phyloP scores from a whole-genome alignment of 2,329 filamentous ascomycete genomes.

The Massarina eburnea region DNA sequence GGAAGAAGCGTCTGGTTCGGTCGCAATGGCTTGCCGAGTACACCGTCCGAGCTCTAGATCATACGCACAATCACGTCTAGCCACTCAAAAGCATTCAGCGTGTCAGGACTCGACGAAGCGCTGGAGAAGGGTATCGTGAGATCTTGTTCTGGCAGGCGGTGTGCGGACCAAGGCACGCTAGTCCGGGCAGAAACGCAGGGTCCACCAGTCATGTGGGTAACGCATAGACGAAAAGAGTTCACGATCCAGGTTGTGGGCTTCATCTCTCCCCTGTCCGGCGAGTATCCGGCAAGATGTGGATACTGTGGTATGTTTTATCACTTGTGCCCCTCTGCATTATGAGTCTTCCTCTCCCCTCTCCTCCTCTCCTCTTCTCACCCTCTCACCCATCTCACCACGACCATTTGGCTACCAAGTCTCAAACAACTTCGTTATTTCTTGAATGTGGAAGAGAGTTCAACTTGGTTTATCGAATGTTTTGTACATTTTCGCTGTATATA shows the following conservation, averaged over 20 bases:
- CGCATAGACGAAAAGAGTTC: constrained; percentile 7
- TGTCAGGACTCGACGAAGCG: not conserved
- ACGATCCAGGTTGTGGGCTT: constrained; percentile 33
- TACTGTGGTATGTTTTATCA: not conserved
- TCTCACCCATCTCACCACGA: not conserved
- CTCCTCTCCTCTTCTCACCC: not conserved
- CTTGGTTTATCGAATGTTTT: constrained; percentile 23
- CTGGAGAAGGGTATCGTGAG: constrained; percentile 2
- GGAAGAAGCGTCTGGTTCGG: too few relatives aligned
- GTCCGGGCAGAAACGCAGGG: constrained; percentile 8
- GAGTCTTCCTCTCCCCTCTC: not conserved
- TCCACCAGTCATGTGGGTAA: not conserved
- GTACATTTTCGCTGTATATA: constrained; percentile 12
- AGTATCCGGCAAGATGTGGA: not conserved
- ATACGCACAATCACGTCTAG: not conserved
- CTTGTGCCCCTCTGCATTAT: not conserved
- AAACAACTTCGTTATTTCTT: too few relatives aligned
- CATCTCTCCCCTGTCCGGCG: not conserved
- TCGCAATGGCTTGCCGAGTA: too few relatives aligned
- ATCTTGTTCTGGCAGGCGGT: constrained; percentile 27
- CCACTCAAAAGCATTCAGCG: not conserved
- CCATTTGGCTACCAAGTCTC: too few relatives aligned
- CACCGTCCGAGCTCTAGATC: constrained; percentile 5
- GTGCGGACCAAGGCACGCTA: constrained; percentile 5
- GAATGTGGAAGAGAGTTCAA: constrained; percentile 10